Base-by-base conservation (phyloP, 169 alveolate species). In the Plasmodium relictum region DNA sequence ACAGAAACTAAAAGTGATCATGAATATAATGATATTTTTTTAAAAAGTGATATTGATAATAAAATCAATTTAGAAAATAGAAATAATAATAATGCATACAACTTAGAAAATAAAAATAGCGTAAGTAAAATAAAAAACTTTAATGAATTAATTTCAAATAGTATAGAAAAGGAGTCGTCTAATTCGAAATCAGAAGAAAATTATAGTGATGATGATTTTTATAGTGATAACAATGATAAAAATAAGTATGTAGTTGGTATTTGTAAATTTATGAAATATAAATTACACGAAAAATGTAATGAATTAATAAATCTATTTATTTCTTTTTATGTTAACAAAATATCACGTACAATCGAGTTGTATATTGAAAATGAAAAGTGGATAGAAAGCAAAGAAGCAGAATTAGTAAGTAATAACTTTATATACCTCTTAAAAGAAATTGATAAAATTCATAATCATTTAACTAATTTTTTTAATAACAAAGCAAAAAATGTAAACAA, bases 261-360 rank as follows among this genome's bases (percentile, higher is more conserved):
- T 24, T 37, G 76, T 41, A 71, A 61, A 12, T 69, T 86, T 86
- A 45, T 24, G 18, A 86, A 52, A 31, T 45, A 70, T 59, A 86
- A 70, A 70, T 71, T 86, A 18, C 68, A 59, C 18, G 52, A 86
- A 70, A 86, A 86, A 18, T 70, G 88, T 70, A 86, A 24, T 31
- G 87, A 71, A 52, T 37, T 86, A 48, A 72, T 59, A 44, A 86
- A 61, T 45, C 20, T 73, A 41, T 86, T 44, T 63, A 63, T 86
- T 59, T 86, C 74, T 4, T 86, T 70, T 63, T 86, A 59, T 73
- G 41, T 86, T 20, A 86, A 86, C 45, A 86, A 42, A 59, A 70
- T 86, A 26, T 70, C 74, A 4, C 3, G 31, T 26, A 59, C 39
- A n/a, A 59, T 66, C 16, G 59, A 71, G 22, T 61, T 22, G 10